Evolutionary conservation across 78 protist genomes (phyloP), one percentile per base, ranked within the genome.

Genomic region (Tieghemostelium lacteum): DNA sequence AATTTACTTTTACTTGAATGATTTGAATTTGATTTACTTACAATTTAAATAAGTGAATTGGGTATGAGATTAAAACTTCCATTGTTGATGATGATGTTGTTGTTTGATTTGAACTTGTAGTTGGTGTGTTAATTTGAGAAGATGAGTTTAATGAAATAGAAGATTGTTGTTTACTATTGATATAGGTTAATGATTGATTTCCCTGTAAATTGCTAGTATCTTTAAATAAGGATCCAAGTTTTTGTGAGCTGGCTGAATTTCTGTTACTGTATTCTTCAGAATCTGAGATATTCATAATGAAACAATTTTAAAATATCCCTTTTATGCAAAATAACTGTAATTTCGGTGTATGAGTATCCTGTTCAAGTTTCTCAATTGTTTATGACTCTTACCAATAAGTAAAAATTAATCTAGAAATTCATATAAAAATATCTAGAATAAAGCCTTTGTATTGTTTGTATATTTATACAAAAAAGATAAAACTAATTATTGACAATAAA

Each of bases 141-240:
- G 74, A 31, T 16, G 39, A 16, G 39, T 45, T 50, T 28, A 63
- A 52, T 24, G 22, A 24, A 12, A 57, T 12, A 31, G 31, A 28
- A 7, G 91, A 55, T 55, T 55, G 72, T 42, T 40, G 50, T 58
- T 66, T 69, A 33, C 31, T 69, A n/a, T 66, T 70, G 50, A 39
- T 66, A 22, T 83, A 83, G 14, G 45, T 39, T n/a, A 83, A 42
- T 31, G 91, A 83, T 69, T 83, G 91, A 36, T 83, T 83, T 39
- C 91, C 91, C n/a, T 73, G 49, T 65, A 83, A 49, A 17, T 61
- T 45, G 71, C 69, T 83, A 17, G 40, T 69, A 33, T 83, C 91
- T 69, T 83, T 83, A 40, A 83, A 83, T 66, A 83, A 45, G 36
- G 91, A 83, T 58, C 91, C 91, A 17, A 83, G 78, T 83, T 83